Conservation (phyloP, 768 basidiomycete genomes). For the Paxillus rubicundulus region DNA sequence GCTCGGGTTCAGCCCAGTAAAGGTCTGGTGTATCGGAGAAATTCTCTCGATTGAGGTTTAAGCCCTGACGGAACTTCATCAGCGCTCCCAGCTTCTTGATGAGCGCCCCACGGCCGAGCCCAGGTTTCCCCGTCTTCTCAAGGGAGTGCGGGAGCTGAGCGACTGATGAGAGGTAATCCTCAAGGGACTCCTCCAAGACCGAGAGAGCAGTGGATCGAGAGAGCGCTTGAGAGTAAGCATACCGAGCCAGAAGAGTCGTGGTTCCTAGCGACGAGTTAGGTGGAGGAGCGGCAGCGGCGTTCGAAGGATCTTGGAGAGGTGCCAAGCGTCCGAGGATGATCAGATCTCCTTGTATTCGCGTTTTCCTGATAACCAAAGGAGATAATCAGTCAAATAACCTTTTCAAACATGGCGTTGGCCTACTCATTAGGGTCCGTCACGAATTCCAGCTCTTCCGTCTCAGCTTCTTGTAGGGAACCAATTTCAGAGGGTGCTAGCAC, state of each 20-base stretch:
- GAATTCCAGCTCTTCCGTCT: constrained; percentile 91
- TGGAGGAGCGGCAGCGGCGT: constrained; percentile 44
- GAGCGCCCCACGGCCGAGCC: constrained; percentile 73
- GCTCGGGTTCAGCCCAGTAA: constrained; percentile 91
- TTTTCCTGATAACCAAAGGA: constrained; percentile 50
- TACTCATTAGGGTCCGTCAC: constrained; percentile 89
- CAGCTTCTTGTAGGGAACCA: constrained; percentile 60
- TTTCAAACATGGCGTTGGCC: constrained; percentile 15
- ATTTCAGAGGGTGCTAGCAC: constrained; percentile 64
- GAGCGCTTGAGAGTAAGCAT: constrained; percentile 88
- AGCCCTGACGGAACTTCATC: constrained; percentile 87
- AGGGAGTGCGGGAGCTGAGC: constrained; percentile 74
- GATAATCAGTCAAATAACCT: constrained; percentile 3
- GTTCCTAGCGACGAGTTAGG: constrained; percentile 56
- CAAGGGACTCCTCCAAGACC: constrained; percentile 80
- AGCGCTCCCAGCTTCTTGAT: constrained; percentile 92
- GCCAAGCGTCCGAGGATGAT: constrained; percentile 80
- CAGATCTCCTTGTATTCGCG: constrained; percentile 86
- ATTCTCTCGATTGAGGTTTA: constrained; percentile 88
- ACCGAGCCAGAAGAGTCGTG: constrained; percentile 79
- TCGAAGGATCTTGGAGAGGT: constrained; percentile 51
- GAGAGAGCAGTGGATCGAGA: constrained; percentile 87
- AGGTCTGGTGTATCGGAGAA: constrained; percentile 89
- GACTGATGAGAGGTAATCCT: constrained; percentile 80
- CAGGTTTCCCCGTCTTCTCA: constrained; percentile 78